Conservation (phyloP, 129 eudicot genomes). For the Mikania micrantha region DNA sequence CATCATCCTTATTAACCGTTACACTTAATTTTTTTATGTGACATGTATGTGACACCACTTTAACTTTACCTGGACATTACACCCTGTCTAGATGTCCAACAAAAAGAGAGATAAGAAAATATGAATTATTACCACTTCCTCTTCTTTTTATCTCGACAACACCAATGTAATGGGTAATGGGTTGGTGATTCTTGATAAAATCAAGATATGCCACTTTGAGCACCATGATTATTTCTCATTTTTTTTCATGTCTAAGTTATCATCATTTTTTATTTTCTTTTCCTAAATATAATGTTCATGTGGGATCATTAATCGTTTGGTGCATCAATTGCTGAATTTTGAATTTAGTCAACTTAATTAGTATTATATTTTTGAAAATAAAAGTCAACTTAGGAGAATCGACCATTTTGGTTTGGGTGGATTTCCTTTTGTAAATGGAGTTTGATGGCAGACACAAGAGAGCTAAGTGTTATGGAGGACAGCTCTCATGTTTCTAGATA, state of each 20-base stretch:
- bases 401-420: slow-evolving; percentile 19
- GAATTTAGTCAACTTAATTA: slow-evolving; percentile 5
- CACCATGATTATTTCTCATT: not conserved
- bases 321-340: slow-evolving; percentile 1
- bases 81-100: too few species aligned
- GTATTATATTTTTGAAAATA: slow-evolving; percentile 1
- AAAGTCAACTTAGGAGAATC: slow-evolving; percentile 27
- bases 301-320: slow-evolving; percentile 14
- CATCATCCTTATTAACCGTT: too few species aligned
- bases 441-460: slow-evolving; percentile 22
- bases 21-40: too few species aligned
- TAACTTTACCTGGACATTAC: too few species aligned
- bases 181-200: slow-evolving; percentile 16
- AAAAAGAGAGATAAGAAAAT: not conserved
- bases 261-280: slow-evolving; percentile 11
- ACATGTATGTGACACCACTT: too few species aligned
- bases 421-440: slow-evolving; percentile 20
- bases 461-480: slow-evolving; percentile 8
- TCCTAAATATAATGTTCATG: not conserved
- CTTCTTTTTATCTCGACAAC: not conserved
- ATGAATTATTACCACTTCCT: not conserved
- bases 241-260: not conserved
- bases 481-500: slow-evolving; percentile 14
- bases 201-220: slow-evolving; percentile 22
- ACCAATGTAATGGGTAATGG: slow-evolving; percentile 16